These are phyloP conservation scores for Myxozyma nipponensis DNA, from an alignment of 805 yeast species.

Conservation along the genomic window DNA sequence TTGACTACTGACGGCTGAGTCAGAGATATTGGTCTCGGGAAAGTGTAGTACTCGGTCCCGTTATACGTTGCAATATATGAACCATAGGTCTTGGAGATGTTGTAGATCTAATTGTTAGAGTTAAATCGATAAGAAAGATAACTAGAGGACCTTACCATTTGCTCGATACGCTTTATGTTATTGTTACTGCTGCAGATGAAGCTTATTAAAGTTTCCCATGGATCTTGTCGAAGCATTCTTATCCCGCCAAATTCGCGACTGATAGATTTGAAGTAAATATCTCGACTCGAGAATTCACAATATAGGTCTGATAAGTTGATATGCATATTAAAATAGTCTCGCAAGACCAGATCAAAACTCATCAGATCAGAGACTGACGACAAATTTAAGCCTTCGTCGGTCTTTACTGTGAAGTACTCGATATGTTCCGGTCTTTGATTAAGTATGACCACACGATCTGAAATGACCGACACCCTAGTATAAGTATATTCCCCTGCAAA, in stretches of 20 bases:
- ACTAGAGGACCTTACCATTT: slow-evolving; percentile 57
- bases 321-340: slow-evolving; percentile 67
- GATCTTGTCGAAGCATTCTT: slow-evolving; percentile 85
- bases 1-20: slow-evolving; percentile 38
- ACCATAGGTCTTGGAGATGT: slow-evolving; percentile 69
- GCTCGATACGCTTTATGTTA: slow-evolving; percentile 86
- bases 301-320: slow-evolving; percentile 54
- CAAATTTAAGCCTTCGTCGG: not conserved
- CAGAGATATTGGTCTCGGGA: slow-evolving; percentile 57
- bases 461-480: slow-evolving; percentile 52
- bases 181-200: slow-evolving; percentile 96
- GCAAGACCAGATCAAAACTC: slow-evolving; percentile 44
- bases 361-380: not conserved
- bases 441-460: slow-evolving; percentile 59
- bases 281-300: slow-evolving; percentile 56
- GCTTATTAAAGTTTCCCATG: slow-evolving; percentile 90
- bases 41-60: slow-evolving; percentile 59
- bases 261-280: slow-evolving; percentile 45
- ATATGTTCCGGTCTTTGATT: slow-evolving; percentile 53
- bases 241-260: slow-evolving; percentile 54
- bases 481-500: not conserved
- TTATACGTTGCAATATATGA: slow-evolving; percentile 50
- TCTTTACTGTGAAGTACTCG: slow-evolving; percentile 47
- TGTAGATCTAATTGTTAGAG: slow-evolving; percentile 39
- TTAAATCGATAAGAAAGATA: not conserved